phyloP scores from a whole-genome alignment of 768 basidiomycete genomes.

The Suillus luteus region DNA sequence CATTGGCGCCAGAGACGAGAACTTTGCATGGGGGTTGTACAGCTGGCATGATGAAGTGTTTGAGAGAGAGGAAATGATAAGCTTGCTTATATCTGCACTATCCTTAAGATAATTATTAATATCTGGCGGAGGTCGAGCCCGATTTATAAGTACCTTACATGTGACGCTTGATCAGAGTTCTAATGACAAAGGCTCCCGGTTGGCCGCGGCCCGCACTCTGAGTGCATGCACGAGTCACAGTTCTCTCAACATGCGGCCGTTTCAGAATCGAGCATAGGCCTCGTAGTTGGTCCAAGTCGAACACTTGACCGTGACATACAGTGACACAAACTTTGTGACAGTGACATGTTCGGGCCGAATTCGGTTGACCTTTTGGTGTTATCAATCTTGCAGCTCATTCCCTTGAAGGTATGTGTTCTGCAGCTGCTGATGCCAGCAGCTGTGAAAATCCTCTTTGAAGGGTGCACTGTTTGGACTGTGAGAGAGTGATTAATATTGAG shows the following conservation, averaged over 20 bases:
- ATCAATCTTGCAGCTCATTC: not conserved
- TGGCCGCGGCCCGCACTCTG: not conserved
- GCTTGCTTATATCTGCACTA: not conserved
- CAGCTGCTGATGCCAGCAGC: constrained; percentile 39
- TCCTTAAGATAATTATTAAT: not conserved
- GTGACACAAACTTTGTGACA: not conserved
- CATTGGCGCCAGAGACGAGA: constrained; percentile 32
- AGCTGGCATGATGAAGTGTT: constrained; percentile 23
- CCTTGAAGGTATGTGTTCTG: not conserved
- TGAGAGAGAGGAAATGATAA: not conserved
- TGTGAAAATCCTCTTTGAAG: constrained; percentile 48
- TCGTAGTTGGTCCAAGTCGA: not conserved
- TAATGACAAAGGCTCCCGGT: not conserved
- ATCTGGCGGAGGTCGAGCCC: not conserved
- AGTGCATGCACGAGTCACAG: not conserved
- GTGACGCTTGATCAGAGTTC: not conserved
- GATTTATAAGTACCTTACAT: not conserved
- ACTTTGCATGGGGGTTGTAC: constrained; percentile 31
- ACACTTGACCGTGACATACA: too few species aligned
- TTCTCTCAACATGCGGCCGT: not conserved
- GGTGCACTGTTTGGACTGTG: constrained; percentile 54
- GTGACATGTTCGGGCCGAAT: not conserved
- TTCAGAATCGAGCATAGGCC: not conserved
- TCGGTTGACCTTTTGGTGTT: too few species aligned
- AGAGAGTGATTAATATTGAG: constrained; percentile 53